phyloP scores from a whole-genome alignment of 169 alveolate genomes.

The Eimeria maxima region DNA sequence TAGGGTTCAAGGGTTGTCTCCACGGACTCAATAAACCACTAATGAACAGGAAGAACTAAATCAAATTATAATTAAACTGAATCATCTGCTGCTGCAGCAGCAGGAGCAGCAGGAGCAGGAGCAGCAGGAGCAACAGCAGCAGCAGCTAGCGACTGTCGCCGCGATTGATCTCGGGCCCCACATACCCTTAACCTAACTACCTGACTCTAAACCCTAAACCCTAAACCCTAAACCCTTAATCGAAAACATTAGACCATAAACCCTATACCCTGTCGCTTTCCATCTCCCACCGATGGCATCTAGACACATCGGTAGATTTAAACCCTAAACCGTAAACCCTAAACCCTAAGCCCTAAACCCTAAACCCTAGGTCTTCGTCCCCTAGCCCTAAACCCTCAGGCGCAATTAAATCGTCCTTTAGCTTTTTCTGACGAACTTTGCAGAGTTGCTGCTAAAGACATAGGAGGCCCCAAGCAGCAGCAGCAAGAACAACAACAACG shows the following conservation, averaged over 20 bases:
- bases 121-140: conserved; percentile 30
- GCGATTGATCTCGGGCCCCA: conserved; percentile 1
- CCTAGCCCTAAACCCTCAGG: not conserved
- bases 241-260: not conserved
- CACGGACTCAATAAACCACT: not conserved
- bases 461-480: not conserved
- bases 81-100: not conserved
- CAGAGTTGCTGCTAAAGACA: not conserved
- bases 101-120: conserved; percentile 9
- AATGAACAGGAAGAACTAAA: not conserved
- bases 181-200: not conserved
- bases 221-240: conserved; percentile 5
- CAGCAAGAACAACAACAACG: not conserved
- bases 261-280: not conserved
- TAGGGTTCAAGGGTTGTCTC: not conserved
- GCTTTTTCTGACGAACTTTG: not conserved
- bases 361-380: not conserved
- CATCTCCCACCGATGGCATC: not conserved
- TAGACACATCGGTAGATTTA: not conserved
- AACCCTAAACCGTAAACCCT: conserved; percentile 3
- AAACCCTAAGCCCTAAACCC: not conserved
- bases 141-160: conserved; percentile 10
- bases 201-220: conserved; percentile 29
- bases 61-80: too few species aligned
- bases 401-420: not conserved